Evolutionary conservation across 345 rosid genomes (phyloP).

Genomic region (Euphorbia pulcherrima): DNA sequence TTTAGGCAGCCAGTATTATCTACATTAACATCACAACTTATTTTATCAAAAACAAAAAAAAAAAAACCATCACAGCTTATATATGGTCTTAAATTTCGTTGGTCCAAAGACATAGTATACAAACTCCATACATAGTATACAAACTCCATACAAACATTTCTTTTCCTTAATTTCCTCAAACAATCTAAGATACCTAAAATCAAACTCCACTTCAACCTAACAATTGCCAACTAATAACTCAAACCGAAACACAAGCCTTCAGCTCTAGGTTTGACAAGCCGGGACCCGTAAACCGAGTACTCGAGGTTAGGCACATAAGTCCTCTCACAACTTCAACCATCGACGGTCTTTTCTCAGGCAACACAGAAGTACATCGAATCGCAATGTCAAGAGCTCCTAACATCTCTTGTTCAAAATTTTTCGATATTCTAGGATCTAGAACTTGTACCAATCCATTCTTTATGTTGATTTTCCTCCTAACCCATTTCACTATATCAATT

Average conservation of each 20-base stretch:
- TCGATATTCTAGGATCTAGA: slow-evolving; percentile 61
- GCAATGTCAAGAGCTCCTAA: slow-evolving; percentile 67
- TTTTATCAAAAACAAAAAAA: too few species aligned
- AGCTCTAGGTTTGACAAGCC: slow-evolving; percentile 29
- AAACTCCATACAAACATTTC: slow-evolving; percentile 8
- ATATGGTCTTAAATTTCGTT: background rate
- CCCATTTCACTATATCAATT: slow-evolving; percentile 75
- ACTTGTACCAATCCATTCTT: slow-evolving; percentile 61
- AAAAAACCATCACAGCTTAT: too few species aligned
- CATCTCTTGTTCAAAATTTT: slow-evolving; percentile 51
- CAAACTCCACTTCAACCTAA: background rate
- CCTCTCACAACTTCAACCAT: slow-evolving; percentile 59
- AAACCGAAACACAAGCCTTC: slow-evolving; percentile 11
- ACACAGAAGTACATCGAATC: slow-evolving; percentile 64
- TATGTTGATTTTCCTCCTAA: slow-evolving; percentile 83
- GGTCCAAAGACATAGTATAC: slow-evolving; percentile 8
- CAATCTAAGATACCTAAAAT: slow-evolving; percentile 6
- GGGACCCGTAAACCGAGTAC: slow-evolving; percentile 15
- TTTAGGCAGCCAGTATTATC: too few species aligned
- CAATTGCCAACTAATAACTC: background rate
- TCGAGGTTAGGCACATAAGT: slow-evolving; percentile 47
- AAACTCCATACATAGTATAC: slow-evolving; percentile 12
- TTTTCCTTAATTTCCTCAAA: background rate
- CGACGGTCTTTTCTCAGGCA: slow-evolving; percentile 77
- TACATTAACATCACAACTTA: too few species aligned